These are phyloP conservation scores for Trichocladium uniseriatum DNA, from an alignment of 495 filamentous ascomycete species.

Conservation along the genomic window DNA sequence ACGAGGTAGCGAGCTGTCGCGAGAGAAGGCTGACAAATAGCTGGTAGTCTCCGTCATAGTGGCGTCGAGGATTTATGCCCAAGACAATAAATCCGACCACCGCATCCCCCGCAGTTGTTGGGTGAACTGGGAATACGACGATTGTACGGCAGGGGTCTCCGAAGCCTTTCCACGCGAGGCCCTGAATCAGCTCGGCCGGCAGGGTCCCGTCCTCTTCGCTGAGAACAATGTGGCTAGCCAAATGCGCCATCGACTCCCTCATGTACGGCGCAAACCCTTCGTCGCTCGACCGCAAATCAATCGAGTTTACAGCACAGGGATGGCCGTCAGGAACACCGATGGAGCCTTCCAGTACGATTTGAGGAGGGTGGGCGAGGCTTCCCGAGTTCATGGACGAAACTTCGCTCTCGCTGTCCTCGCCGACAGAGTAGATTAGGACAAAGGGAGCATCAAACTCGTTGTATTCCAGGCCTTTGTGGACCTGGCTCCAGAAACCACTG, in stretches of 20 bases:
- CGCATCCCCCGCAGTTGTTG: constrained; percentile 52
- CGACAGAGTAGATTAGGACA: constrained; percentile 53
- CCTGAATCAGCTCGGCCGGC: constrained; percentile 47
- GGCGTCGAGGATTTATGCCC: constrained; percentile 58
- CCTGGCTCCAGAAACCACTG: constrained; percentile 51
- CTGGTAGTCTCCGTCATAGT: constrained; percentile 60
- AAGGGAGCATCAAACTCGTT: constrained; percentile 58
- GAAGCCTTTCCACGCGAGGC: constrained; percentile 54
- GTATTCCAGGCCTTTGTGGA: constrained; percentile 47
- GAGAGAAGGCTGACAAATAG: constrained; percentile 61
- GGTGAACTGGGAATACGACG: constrained; percentile 61
- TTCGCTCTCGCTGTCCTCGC: constrained; percentile 52
- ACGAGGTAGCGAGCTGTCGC: constrained; percentile 58
- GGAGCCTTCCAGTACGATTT: constrained; percentile 50
- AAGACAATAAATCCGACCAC: constrained; percentile 60
- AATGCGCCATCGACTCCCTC: constrained; percentile 53
- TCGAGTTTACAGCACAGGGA: constrained; percentile 38
- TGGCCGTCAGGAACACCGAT: constrained; percentile 55
- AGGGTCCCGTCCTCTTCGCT: constrained; percentile 49
- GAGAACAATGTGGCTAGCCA: constrained; percentile 47
- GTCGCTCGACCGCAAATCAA: constrained; percentile 51
- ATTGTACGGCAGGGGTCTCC: constrained; percentile 53
- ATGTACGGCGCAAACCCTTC: constrained; percentile 59
- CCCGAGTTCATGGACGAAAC: constrained; percentile 52
- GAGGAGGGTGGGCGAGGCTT: constrained; percentile 42